These are phyloP conservation scores for Claviceps citrina DNA, from an alignment of 2,329 filamentous ascomycete species.

Conservation along the genomic window DNA sequence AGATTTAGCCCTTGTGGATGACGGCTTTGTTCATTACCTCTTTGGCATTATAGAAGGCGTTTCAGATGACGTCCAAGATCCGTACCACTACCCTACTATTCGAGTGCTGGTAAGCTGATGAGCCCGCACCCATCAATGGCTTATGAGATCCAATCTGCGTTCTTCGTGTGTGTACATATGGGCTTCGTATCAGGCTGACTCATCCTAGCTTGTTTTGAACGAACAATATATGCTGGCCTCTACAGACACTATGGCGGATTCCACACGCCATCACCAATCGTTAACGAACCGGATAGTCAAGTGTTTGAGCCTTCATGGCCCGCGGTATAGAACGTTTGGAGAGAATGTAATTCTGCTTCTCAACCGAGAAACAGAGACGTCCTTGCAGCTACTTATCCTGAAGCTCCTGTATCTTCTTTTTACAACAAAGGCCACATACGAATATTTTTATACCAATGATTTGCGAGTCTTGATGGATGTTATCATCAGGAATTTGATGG, in stretches of 20 bases:
- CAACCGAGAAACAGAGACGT: constrained; percentile 89
- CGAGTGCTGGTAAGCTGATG: constrained; percentile 58
- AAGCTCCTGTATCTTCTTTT: constrained; percentile 93
- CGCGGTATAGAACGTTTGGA: constrained; percentile 80
- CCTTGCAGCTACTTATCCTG: constrained; percentile 85
- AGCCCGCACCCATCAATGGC: neutral
- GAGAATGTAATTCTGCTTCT: constrained; percentile 92
- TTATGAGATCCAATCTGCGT: neutral
- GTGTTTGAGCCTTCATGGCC: constrained; percentile 65
- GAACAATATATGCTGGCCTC: constrained; percentile 90
- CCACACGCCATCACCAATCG: constrained; percentile 26
- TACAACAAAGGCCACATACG: constrained; percentile 77
- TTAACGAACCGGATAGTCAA: constrained; percentile 92
- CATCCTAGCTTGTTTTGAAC: constrained; percentile 68
- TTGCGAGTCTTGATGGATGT: constrained; percentile 87
- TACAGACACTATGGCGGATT: constrained; percentile 33
- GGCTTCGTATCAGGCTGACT: constrained; percentile 8
- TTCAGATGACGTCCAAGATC: constrained; percentile 75
- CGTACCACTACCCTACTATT: constrained; percentile 92
- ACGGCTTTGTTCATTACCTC: constrained; percentile 69
- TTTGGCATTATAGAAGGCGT: constrained; percentile 78
- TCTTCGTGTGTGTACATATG: no score
- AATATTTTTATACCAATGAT: constrained; percentile 98
- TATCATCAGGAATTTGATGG: constrained; percentile 90
- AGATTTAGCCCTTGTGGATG: constrained; percentile 62